Conservation (phyloP, 495 filamentous ascomycete species). For the Usnea hakonensis region DNA sequence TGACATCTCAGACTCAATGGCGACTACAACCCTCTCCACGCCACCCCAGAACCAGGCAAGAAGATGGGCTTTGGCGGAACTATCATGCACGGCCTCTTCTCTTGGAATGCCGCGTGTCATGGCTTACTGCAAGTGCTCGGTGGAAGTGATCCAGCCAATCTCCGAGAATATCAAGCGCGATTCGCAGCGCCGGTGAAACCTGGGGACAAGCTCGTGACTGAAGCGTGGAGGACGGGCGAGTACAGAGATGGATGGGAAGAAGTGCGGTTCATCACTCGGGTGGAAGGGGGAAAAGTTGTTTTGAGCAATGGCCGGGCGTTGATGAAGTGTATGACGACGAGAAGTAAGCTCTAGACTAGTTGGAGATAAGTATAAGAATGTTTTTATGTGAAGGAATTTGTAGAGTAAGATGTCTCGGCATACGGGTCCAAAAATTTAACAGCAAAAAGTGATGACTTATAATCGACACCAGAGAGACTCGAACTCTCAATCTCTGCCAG, state of each 20-base stretch:
- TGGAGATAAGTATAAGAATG: too few species aligned
- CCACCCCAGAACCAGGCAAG: slow-evolving; percentile 69
- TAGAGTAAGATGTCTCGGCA: too few species aligned
- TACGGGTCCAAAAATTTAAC: too few species aligned
- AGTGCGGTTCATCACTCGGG: slow-evolving; percentile 64
- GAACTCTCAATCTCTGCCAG: slow-evolving; percentile 30
- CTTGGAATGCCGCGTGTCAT: slow-evolving; percentile 75
- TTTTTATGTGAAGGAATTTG: too few species aligned
- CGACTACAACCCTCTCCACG: slow-evolving; percentile 88
- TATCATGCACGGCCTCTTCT: slow-evolving; percentile 83
- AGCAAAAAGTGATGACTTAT: neutral
- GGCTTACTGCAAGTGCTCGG: slow-evolving; percentile 65
- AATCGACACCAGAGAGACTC: slow-evolving; percentile 21
- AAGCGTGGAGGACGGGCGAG: slow-evolving; percentile 49
- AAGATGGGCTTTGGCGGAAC: slow-evolving; percentile 86
- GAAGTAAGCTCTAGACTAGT: slow-evolving; percentile 54
- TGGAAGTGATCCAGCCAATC: slow-evolving; percentile 65
- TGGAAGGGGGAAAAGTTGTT: slow-evolving; percentile 66
- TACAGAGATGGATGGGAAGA: slow-evolving; percentile 65
- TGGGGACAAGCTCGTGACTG: slow-evolving; percentile 47
- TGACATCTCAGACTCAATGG: slow-evolving; percentile 56
- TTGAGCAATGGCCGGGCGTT: slow-evolving; percentile 78
- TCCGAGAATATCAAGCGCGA: slow-evolving; percentile 79
- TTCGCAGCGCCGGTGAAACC: slow-evolving; percentile 79
- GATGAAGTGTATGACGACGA: slow-evolving; percentile 53